Evolutionary conservation across 1,284 basidiomycete species (phyloP), one percentile per base, ranked within the genome.

Genomic region (Chalciporus sp.): DNA sequence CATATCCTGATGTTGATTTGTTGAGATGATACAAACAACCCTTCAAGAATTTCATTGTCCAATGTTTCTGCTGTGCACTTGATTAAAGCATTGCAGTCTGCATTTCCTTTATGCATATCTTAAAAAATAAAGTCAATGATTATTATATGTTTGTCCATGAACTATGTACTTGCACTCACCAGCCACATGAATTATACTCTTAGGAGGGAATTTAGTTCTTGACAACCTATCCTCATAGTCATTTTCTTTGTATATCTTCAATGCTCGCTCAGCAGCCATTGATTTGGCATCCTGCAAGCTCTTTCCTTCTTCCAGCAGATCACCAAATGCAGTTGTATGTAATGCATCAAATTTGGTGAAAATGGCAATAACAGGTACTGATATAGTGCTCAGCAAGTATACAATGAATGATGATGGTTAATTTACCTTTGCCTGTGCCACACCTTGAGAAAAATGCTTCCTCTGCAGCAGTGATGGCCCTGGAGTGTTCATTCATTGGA

Each of bases 261-360:
- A n/a, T n/a, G 53, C 53, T 47, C 31, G 27, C 20, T 8, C 8
- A 11, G 19, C 2, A 6, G 19, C 14, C 39, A n/a, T 7, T 5
- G 9, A 27, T 6, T 10, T 7, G 16, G 47, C 47, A 11, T 29
- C 39, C 9, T 28, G 4, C 14, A n/a, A 0, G 3, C 8, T 19
- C 39, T 4, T 49, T 12, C 48, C 48, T 20, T 49, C 14, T 3
- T 42, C 29, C 4, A 6, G 8, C 2, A 52, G 44, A 1, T 47
- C n/a, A 6, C 31, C 33, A 33, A 44, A 55, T 42, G 50, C 58
- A 42, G 40, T 20, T 20, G 9, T 16, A 33, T 56, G 29, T 23
- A 59, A 3, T 42, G 58, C 58, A 59, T 60, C 58, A 52, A 52
- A 51, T 27, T 59, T 59, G 9, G 53, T 59, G 42, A 59, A 57